These are phyloP conservation scores for Gossypium bickii DNA, from an alignment of 345 rosid species.

Conservation along the genomic window DNA sequence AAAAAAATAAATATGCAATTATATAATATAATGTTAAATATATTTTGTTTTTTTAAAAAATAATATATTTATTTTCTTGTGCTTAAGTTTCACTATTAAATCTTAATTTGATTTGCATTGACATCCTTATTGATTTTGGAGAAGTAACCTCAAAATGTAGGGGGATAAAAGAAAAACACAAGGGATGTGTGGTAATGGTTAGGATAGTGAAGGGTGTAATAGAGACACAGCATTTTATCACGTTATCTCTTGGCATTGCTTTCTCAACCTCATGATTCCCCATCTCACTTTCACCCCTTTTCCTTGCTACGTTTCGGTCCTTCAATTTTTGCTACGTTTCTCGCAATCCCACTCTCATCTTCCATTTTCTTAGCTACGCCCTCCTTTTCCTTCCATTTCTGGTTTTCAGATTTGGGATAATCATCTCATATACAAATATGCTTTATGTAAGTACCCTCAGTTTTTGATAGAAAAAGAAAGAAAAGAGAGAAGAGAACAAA, in stretches of 20 bases:
- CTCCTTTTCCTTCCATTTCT: not conserved
- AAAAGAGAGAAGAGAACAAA: not conserved
- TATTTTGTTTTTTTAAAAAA: no score
- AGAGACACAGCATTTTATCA: slow-evolving; percentile 42
- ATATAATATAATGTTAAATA: no score
- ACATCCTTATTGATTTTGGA: no score
- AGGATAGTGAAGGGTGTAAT: slow-evolving; percentile 40
- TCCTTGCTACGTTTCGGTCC: not conserved
- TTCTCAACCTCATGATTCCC: slow-evolving; percentile 55
- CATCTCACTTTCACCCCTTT: not conserved
- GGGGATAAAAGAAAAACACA: not conserved
- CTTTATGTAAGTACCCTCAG: not conserved
- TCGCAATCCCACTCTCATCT: no score
- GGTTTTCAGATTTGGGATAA: no score
- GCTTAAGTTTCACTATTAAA: no score
- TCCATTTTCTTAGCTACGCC: not conserved
- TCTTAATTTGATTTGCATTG: no score
- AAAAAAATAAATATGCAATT: no score
- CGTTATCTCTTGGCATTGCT: slow-evolving; percentile 54
- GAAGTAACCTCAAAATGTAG: not conserved
- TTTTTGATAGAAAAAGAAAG: not conserved
- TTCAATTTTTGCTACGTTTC: not conserved
- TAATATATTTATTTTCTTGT: no score
- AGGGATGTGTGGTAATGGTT: slow-evolving; percentile 30
- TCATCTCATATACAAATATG: no score